phyloP scores from a whole-genome alignment of 2,329 filamentous ascomycete genomes.

The Penicillium griseofulvum region DNA sequence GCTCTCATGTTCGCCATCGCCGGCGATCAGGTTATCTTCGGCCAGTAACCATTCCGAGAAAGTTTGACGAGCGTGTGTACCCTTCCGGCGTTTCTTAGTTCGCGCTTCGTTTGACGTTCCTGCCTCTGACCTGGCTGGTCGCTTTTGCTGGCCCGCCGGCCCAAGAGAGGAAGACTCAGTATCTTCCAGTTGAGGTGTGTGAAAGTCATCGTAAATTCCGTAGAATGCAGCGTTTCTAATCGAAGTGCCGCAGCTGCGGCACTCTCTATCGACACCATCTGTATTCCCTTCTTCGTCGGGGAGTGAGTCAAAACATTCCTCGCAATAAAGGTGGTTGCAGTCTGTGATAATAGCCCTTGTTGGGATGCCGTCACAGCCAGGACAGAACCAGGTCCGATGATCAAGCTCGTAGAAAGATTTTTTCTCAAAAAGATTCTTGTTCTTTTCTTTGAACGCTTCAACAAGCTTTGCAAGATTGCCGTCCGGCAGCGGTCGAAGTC shows the following conservation, averaged over 20 bases:
- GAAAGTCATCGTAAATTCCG: background rate
- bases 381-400: background rate
- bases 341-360: background rate
- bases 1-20: background rate
- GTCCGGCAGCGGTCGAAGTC: background rate
- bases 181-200: background rate
- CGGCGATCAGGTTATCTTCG: background rate
- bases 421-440: background rate
- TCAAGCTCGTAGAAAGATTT: background rate
- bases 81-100: background rate
- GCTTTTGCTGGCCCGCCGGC: background rate
- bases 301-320: background rate
- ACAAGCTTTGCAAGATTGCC: background rate
- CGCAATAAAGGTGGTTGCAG: background rate
- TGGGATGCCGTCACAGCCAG: background rate
- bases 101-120: too few relatives aligned
- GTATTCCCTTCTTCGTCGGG: background rate
- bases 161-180: background rate
- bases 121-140: background rate
- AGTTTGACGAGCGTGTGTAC: accelerated
- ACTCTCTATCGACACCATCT: background rate
- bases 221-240: background rate
- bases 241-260: accelerated
- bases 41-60: background rate
- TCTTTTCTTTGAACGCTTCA: background rate